Base-by-base conservation (phyloP, 139 green algal genomes). In the Monoraphidium neglectum region DNA sequence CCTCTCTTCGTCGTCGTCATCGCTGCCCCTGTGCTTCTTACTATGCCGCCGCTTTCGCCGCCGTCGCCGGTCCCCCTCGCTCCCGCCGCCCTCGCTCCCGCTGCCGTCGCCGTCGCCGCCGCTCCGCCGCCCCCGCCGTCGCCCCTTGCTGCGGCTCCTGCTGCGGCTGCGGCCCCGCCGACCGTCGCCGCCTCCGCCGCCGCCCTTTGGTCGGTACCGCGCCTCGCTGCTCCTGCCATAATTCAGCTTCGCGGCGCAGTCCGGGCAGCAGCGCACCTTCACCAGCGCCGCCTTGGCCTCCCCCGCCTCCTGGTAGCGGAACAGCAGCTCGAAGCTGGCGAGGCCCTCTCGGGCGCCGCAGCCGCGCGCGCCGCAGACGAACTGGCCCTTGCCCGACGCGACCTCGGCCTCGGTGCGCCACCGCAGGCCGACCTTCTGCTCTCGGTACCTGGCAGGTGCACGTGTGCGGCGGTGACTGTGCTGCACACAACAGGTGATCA, bases 361-460 rank as follows among this genome's bases (percentile, higher is more conserved):
- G 51, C 82, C 79, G 49, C 81, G 92, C 2, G 86, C 91, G 1
- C 93, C 94, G 74, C 94, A 98, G 13, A 60, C 67, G 70, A 98
- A 97, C 80, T 98, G 95, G 3, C 94, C 94, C 72, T 93, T 95
- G 46, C 94, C 94, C 1, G 77, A 57, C 0, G 95, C 70, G 13
- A 98, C 92, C 78, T 98, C 94, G 28, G 73, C 70, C 70, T 95
- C 72, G 3, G 86, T 97, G 36, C 94, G 85, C 94, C 94, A 98
- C n/a, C 94, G 82, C 76, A 98, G 71, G 15, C 92, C 92, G 26
- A 98, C 63, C 82, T 92, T 92, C 43, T 81, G 86, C 71, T 97
- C 86, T 78, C 93, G 87, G 77, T 74, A 72, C 67, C 70, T 81
- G 43, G 5, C 33, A 37, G 38, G 32, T 3, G 36, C 16, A 4